These are phyloP conservation scores for Talaromyces sp. DNA, from an alignment of 2,329 filamentous ascomycete genomes.

Conservation along the genomic window DNA sequence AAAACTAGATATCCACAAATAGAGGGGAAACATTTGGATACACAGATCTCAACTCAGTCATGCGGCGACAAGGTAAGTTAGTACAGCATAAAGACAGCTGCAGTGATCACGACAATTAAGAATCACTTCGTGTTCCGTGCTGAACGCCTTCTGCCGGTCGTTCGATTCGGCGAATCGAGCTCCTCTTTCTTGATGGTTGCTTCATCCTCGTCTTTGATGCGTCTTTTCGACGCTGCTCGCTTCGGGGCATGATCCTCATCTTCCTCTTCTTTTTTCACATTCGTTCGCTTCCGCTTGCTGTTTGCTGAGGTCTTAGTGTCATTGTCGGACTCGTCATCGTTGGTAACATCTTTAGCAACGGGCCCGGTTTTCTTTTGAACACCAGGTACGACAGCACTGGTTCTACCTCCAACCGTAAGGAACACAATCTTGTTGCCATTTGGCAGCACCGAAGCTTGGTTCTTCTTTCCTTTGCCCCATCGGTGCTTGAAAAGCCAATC, in stretches of 20 bases:
- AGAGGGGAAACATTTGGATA: no score
- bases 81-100: neutral
- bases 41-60: neutral
- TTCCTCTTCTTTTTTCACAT: conserved; percentile 21
- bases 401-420: conserved; percentile 83
- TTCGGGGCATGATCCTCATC: conserved; percentile 22
- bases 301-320: conserved; percentile 16
- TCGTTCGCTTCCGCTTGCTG: conserved; percentile 29
- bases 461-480: conserved; percentile 85
- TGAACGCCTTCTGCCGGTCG: conserved; percentile 24
- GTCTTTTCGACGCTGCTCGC: conserved; percentile 19
- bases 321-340: conserved; percentile 22
- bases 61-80: neutral
- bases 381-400: conserved; percentile 79
- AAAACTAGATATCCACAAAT: no score
- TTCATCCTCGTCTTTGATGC: conserved; percentile 21
- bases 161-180: neutral
- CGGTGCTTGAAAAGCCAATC: conserved; percentile 85
- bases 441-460: conserved; percentile 61
- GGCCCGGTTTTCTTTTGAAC: conserved; percentile 76
- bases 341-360: conserved; percentile 49
- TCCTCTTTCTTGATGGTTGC: conserved; percentile 8
- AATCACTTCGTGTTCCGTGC: conserved; percentile 23
- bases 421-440: conserved; percentile 82
- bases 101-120: neutral